Percentiles rank a stretch among this genome's conserved stretches.
phyloP scores from a whole-genome alignment of 495 filamentous ascomycete genomes.

The Talaromyces borbonicus region DNA sequence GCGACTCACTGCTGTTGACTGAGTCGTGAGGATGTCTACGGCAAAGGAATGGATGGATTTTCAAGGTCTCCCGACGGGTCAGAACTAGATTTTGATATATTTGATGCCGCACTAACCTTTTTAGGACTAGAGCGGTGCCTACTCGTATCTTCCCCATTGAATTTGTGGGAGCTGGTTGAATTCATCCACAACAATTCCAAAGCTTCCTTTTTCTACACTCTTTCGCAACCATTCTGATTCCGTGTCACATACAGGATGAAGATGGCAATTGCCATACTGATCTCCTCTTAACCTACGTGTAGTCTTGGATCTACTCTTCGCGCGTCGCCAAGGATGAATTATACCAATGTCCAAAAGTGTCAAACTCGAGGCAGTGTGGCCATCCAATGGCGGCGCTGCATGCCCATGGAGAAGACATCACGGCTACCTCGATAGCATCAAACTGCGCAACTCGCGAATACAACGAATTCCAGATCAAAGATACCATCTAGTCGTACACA shows the following conservation, averaged over 20 bases:
- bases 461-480: neutral
- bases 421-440: neutral
- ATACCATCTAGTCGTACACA: too few species aligned
- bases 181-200: too few species aligned
- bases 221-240: too few species aligned
- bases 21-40: neutral
- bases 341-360: conserved; percentile 5
- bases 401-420: conserved; percentile 1
- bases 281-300: too few species aligned
- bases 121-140: conserved; percentile 1
- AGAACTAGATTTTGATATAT: neutral
- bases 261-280: too few species aligned
- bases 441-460: neutral
- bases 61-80: too few species aligned
- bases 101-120: neutral
- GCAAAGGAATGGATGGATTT: neutral
- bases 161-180: too few species aligned
- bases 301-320: too few species aligned
- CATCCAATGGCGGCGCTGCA: conserved; percentile 4
- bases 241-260: too few species aligned
- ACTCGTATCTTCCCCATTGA: neutral
- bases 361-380: conserved; percentile 1
- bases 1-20: too few species aligned
- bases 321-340: conserved; percentile 5
- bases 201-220: too few species aligned